These are phyloP conservation scores for Penicillium paradoxum DNA, from an alignment of 495 filamentous ascomycete species.

Conservation along the genomic window DNA sequence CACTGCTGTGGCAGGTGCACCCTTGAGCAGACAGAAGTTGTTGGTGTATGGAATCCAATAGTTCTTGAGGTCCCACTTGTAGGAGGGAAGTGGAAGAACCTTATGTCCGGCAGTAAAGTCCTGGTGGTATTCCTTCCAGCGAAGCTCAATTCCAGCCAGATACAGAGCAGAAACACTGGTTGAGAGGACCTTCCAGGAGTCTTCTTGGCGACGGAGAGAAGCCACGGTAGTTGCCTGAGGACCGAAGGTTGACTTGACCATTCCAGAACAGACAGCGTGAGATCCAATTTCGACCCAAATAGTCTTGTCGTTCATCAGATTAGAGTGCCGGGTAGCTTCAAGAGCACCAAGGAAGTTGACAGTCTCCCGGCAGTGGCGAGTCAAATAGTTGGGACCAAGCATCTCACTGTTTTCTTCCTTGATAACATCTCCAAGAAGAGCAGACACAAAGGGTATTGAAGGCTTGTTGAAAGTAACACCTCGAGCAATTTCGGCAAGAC, in stretches of 20 bases:
- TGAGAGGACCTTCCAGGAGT: conserved; percentile 61
- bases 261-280: conserved; percentile 61
- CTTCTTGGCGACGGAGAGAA: conserved; percentile 51
- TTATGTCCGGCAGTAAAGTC: conserved; percentile 58
- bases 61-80: conserved; percentile 74
- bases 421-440: conserved; percentile 59
- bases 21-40: conserved; percentile 47
- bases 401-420: conserved; percentile 44
- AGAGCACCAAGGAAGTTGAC: conserved; percentile 70
- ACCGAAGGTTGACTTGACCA: conserved; percentile 65
- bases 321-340: conserved; percentile 47
- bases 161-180: conserved; percentile 58
- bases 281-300: conserved; percentile 63
- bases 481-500: conserved; percentile 55
- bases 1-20: conserved; percentile 26
- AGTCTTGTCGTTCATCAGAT: conserved; percentile 39
- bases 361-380: conserved; percentile 60
- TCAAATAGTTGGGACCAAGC: conserved; percentile 57
- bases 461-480: conserved; percentile 57
- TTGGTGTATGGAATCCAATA: conserved; percentile 78
- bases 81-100: conserved; percentile 65
- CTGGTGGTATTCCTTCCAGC: conserved; percentile 76
- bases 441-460: conserved; percentile 66
- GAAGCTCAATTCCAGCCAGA: conserved; percentile 57
- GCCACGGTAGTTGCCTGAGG: conserved; percentile 52